Base-by-base conservation (phyloP, 805 yeast species). In the Candida coquimbonensis region DNA sequence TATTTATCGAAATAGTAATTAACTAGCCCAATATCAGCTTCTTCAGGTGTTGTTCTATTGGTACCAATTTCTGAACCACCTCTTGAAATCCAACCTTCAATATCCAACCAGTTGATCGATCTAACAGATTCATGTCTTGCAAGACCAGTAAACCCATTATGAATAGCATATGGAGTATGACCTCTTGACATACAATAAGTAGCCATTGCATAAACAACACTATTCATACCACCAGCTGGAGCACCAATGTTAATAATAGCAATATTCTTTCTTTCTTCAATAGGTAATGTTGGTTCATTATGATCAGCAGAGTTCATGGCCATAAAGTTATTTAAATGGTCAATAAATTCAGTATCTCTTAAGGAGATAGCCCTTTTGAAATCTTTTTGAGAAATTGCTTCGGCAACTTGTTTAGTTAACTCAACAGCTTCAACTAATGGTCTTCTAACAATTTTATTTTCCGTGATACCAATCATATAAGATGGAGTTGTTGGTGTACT, bases 21-120 rank as follows among this genome's bases (percentile, higher is more conserved):
- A 45, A 85, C 74, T 62, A 75, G 68, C 39, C 91, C 93, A 47
- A 78, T 68, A 64, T 84, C 83, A 24, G 77, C 70, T 43, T 79
- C 83, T 48, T 71, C 68, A 9, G 91, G 90, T 12, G 83, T 74
- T 25, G 75, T 65, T 63, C 93, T 72, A 67, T 85, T 85, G 37
- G 95, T 85, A 57, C 95, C 95, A 41, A 85, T 72, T 64, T 83
- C 91, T 9, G 87, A 81, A 45, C 95, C 95, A 62, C 95, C 95
- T 44, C 70, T 63, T 39, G 77, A 73, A 53, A 79, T 78, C 90
- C 91, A 85, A 29, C 80, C 81, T 53, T 80, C 81, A 54, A 85
- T 78, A 39, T 80, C 82, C 41, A 81, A 59, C 91, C 91, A 85
- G 26, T 71, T 62, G 48, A 85, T 68, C 36, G 77, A 69, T 51